phyloP scores from a whole-genome alignment of 1,284 basidiomycete species.

The Cryptococcus maquisensis region DNA sequence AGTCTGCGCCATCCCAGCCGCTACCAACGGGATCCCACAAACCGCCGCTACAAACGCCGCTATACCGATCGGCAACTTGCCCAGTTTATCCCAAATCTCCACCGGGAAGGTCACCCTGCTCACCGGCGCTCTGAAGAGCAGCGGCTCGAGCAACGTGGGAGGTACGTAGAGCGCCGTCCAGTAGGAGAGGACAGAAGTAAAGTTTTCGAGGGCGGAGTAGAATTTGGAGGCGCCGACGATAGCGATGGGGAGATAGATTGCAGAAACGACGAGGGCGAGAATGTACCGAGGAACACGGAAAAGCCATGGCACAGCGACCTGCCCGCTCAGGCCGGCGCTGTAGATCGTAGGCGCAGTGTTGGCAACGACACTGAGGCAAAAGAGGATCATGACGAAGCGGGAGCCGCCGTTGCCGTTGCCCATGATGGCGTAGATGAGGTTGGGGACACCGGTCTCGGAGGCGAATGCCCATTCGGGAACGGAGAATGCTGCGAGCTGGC shows the following conservation, averaged over 20 bases:
- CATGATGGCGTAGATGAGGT: slow-evolving; percentile 71
- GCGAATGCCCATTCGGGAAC: slow-evolving; percentile 64
- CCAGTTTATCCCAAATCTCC: slow-evolving; percentile 38
- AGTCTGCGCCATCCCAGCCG: slow-evolving; percentile 43
- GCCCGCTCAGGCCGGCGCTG: slow-evolving; percentile 74
- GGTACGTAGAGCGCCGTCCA: slow-evolving; percentile 48
- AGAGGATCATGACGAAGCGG: slow-evolving; percentile 71
- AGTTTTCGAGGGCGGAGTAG: slow-evolving; percentile 42
- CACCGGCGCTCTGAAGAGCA: slow-evolving; percentile 44
- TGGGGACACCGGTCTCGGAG: slow-evolving; percentile 62
- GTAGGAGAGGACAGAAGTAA: slow-evolving; percentile 47
- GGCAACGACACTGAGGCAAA: slow-evolving; percentile 61
- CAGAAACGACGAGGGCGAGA: slow-evolving; percentile 74
- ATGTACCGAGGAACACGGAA: slow-evolving; percentile 71
- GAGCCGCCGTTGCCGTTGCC: slow-evolving; percentile 61
- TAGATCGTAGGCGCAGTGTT: slow-evolving; percentile 83
- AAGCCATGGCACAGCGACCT: slow-evolving; percentile 65
- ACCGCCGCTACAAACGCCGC: slow-evolving; percentile 32
- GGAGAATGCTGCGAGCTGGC: slow-evolving; percentile 52
- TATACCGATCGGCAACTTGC: slow-evolving; percentile 42
- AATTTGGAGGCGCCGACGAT: slow-evolving; percentile 40
- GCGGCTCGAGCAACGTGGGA: slow-evolving; percentile 40
- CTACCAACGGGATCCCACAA: slow-evolving; percentile 39
- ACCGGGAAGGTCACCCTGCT: slow-evolving; percentile 35
- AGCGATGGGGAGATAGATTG: slow-evolving; percentile 56